These are phyloP conservation scores for Spizellomyces sp. DNA, from an alignment of 192 early-diverging fungal species.

Conservation along the genomic window DNA sequence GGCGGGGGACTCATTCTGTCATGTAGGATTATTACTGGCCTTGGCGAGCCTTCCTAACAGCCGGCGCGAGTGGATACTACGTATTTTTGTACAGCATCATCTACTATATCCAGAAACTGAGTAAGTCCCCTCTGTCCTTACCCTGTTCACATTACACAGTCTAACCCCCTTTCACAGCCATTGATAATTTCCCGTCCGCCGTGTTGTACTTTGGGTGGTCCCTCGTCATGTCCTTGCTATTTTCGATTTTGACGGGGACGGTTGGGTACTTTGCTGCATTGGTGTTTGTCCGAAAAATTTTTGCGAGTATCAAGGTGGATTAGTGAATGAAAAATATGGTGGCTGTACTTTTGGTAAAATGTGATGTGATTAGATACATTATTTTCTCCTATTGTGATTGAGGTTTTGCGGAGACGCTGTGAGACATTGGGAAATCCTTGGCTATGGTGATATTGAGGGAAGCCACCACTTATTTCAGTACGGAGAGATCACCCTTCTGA, in stretches of 20 bases:
- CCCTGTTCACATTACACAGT: neutral
- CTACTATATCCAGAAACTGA: constrained; percentile 34
- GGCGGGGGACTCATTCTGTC: constrained; percentile 1
- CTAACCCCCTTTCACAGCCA: constrained; percentile 39
- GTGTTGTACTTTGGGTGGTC: constrained; percentile 73
- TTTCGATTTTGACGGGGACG: constrained; percentile 68
- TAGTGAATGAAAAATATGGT: too few relatives aligned
- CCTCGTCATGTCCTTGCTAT: constrained; percentile 68
- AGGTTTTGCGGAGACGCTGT: too few relatives aligned
- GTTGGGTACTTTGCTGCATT: constrained; percentile 69
- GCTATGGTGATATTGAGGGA: too few relatives aligned
- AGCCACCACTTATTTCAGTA: too few relatives aligned
- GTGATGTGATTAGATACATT: too few relatives aligned
- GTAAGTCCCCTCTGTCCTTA: constrained; percentile 18
- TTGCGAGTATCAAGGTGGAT: constrained; percentile 74
- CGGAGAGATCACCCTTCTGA: too few relatives aligned
- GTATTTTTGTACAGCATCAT: constrained; percentile 76
- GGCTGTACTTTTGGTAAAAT: too few relatives aligned
- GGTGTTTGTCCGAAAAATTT: constrained; percentile 70
- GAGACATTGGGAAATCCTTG: too few relatives aligned
- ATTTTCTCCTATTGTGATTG: too few relatives aligned
- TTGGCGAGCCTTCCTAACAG: constrained; percentile 82
- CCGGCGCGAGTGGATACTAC: constrained; percentile 72
- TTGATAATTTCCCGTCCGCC: constrained; percentile 66
- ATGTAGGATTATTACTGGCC: constrained; percentile 79